Evolutionary conservation across 1,139 yeast species (phyloP).

Genomic region (Lodderomyces metapsilosis): DNA sequence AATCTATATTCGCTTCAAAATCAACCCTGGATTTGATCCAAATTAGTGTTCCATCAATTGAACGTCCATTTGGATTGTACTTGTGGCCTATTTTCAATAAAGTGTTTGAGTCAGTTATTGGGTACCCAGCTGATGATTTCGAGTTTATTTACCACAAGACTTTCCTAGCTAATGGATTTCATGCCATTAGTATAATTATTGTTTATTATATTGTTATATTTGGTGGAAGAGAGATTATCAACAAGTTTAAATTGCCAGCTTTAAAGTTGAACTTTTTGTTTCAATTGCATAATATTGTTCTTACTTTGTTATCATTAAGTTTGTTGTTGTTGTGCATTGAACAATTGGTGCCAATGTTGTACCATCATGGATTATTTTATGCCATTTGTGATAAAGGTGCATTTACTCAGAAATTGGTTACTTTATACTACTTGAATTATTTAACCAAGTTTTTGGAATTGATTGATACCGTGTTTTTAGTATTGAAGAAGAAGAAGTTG

Average conservation of each 20-base stretch:
- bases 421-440: slow-evolving; percentile 78
- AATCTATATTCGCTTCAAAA: neutral
- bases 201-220: slow-evolving; percentile 79
- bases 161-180: slow-evolving; percentile 64
- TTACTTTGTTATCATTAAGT: slow-evolving; percentile 68
- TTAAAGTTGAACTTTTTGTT: slow-evolving; percentile 62
- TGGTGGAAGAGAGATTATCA: slow-evolving; percentile 63
- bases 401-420: slow-evolving; percentile 83
- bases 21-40: slow-evolving; percentile 13
- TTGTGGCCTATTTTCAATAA: slow-evolving; percentile 85
- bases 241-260: slow-evolving; percentile 55
- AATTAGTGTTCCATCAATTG: slow-evolving; percentile 54
- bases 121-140: slow-evolving; percentile 73
- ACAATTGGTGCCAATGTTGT: slow-evolving; percentile 81
- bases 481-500: slow-evolving; percentile 86
- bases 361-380: slow-evolving; percentile 74
- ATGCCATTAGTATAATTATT: slow-evolving; percentile 62
- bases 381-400: slow-evolving; percentile 80
- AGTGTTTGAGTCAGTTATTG: slow-evolving; percentile 49
- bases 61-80: slow-evolving; percentile 85
- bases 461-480: slow-evolving; percentile 88
- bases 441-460: slow-evolving; percentile 80
- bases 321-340: slow-evolving; percentile 73
- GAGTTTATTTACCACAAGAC: slow-evolving; percentile 66
- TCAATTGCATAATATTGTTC: slow-evolving; percentile 71